Base-by-base conservation (phyloP, 495 filamentous ascomycete species). In the Neohortaea acidophila region DNA sequence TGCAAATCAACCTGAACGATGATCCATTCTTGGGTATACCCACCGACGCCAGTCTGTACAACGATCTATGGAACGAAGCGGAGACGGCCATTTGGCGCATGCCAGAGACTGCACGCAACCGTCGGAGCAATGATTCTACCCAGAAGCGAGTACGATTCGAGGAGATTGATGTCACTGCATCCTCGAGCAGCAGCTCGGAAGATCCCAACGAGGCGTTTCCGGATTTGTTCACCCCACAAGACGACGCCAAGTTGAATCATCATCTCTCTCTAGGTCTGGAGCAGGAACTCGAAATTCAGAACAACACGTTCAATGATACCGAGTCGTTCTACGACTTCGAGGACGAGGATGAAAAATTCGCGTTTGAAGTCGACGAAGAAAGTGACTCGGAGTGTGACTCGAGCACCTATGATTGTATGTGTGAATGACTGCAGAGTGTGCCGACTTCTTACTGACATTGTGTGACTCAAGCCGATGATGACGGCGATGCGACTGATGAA, bases 401-500 rank as follows among this genome's bases (percentile, higher is more conserved):
- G 23, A 36, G 31, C 31, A 28, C 17, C 25, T 34, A 12, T 29
- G 36, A 40, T 18, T 44, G 33, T 47, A 25, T 21, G 29, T 41
- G 7, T 9, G 28, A 24, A 10, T 3, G 12, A 22, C 1, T 21
- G 11, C 15, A 29, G 6, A 17, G 17, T 9, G 1, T 31, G 10
- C 5, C 4, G 2, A 10, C 19, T 14, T n/a, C 12, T 30, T 12
- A 30, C 44, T 47, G 32, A 47, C 44, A 24, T n/a, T 4, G 21
- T n/a, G n/a, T n/a, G 21, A 8, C 14, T n/a, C 4, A 19, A 49
- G 46, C 41, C 26, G 41, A 44, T 17, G 42, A 49, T 13, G 45
- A 40, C 12, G 46, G 46, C 14, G 46, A 49, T 23, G 45, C 41
- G 14, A 49, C 46, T 22, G 46, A 49, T 27, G 46, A 45, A 41